These are phyloP conservation scores for Huntiella omanensis DNA, from an alignment of 2,329 filamentous ascomycete species.

Conservation along the genomic window DNA sequence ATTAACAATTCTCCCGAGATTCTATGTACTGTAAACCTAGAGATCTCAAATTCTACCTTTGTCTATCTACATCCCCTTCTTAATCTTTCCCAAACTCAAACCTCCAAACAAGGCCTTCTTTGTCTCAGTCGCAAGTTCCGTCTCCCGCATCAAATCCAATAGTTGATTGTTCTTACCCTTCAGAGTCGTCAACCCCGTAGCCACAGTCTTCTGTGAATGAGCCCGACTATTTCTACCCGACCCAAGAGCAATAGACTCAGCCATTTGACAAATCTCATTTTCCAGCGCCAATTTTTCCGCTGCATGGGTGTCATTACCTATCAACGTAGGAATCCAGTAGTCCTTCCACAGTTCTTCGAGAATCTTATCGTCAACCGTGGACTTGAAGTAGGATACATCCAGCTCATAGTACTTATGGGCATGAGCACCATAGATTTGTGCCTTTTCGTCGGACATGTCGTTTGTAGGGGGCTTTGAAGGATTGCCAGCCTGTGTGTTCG, in stretches of 20 bases:
- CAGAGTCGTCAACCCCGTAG: too few relatives aligned
- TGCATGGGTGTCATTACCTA: conserved; percentile 84
- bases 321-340: conserved; percentile 93
- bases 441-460: conserved; percentile 73
- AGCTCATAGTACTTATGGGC: conserved; percentile 78
- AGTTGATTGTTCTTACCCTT: too few relatives aligned
- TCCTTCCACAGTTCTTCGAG: conserved; percentile 93
- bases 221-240: too few relatives aligned
- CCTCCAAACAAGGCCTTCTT: conserved; percentile 11
- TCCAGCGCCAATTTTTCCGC: conserved; percentile 41
- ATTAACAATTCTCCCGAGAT: neutral
- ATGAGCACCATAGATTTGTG: conserved; percentile 89
- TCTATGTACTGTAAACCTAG: neutral
- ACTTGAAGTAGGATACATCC: conserved; percentile 88
- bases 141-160: conserved; percentile 64
- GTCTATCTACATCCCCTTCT: neutral
- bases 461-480: conserved; percentile 15
- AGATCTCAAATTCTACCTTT: neutral
- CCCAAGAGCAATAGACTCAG: too few relatives aligned
- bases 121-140: neutral
- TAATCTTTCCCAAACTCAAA: conserved; percentile 4
- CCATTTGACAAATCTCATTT: too few relatives aligned
- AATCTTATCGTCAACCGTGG: conserved; percentile 68
- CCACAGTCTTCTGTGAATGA: too few relatives aligned
- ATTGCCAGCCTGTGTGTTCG: neutral